Base-by-base conservation (phyloP, 805 yeast genomes). In the Blastobotrys americana region DNA sequence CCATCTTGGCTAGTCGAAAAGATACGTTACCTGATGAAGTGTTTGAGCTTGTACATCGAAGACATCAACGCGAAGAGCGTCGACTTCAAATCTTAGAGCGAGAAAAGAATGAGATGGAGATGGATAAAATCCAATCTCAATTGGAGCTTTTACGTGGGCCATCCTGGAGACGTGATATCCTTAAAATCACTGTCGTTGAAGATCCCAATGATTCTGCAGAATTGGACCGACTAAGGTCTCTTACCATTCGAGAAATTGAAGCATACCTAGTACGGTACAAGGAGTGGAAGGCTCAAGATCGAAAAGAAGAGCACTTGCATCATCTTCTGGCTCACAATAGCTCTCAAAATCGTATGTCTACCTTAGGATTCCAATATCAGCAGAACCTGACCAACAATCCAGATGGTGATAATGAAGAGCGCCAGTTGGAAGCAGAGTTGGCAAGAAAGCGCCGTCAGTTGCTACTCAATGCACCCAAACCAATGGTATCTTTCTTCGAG, bases 61-160 rank as follows among this genome's bases (percentile, higher is more conserved):
- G 74, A 34, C 76, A 82, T 78, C 76, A 73, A 50, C 74, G 74
- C 44, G 80, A 79, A 42, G 95, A 84, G 59, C 72, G 72, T 47
- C 69, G 76, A 38, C 78, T 81, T 74, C 64, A 69, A 22, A 68
- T 67, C 28, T 65, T 72, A 1, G 89, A 83, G 51, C 65, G 74
- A 20, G 73, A 70, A 40, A 70, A 73, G 44, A 66, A 78, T 37
- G 64, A 72, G 39, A 59, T 66, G 5, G 90, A 82, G 54, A 75
- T 77, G 23, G 86, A 80, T 43, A 71, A 70, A 23, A 52, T 71
- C 25, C 43, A 47, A 8, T 41, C 56, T 17, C 68, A 77, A 28
- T 60, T 66, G 23, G 72, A 72, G 9, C 72, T 70, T 50, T 64
- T 77, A 41, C 57, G 64, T 21, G 59, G 66, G 45, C 61, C 74